Percentiles rank a stretch among this genome's conserved stretches.
Conservation (phyloP, 352 stramenopile species). For the Globisporangium radiosum region DNA sequence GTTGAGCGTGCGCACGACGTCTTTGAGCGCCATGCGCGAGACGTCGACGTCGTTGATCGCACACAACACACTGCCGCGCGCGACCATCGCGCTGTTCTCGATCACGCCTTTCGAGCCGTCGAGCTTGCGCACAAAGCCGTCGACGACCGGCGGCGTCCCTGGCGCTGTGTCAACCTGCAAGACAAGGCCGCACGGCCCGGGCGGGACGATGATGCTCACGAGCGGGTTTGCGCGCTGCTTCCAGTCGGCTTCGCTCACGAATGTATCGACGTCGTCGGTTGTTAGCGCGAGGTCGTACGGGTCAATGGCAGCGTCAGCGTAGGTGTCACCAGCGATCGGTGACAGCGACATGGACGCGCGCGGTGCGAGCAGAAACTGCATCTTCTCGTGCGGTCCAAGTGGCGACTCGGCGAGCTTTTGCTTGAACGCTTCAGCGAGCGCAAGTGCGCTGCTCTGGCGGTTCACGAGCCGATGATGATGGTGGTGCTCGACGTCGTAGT, state of each 20-base stretch:
- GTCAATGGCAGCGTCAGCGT: conserved; percentile 1
- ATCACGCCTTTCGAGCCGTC: conserved; percentile 66
- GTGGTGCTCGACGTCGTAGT: conserved; percentile 10
- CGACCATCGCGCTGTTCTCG: conserved; percentile 65
- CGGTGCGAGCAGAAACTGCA: conserved; percentile 36
- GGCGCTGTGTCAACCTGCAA: conserved; percentile 39
- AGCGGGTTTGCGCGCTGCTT: conserved; percentile 54
- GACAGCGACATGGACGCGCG: conserved; percentile 2
- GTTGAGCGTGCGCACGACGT: conserved; percentile 69
- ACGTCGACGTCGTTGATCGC: conserved; percentile 81
- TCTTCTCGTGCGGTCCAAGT: conserved; percentile 65
- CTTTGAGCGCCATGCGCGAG: conserved; percentile 47
- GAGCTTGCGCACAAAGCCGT: conserved; percentile 67
- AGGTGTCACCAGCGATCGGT: neutral
- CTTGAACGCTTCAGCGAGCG: conserved; percentile 59
- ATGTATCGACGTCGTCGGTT: conserved; percentile 32
- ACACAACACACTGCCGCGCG: conserved; percentile 57
- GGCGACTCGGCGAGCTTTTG: conserved; percentile 63
- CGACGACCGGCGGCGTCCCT: conserved; percentile 39
- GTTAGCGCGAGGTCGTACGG: conserved; percentile 9
- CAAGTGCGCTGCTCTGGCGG: conserved; percentile 33
- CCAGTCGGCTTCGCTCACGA: conserved; percentile 60
- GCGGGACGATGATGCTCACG: conserved; percentile 66
- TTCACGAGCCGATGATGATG: conserved; percentile 9
- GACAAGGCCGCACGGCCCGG: conserved; percentile 63